Conservation (phyloP, 2,329 filamentous ascomycete genomes). For the Aspergillus eucalypticola region DNA sequence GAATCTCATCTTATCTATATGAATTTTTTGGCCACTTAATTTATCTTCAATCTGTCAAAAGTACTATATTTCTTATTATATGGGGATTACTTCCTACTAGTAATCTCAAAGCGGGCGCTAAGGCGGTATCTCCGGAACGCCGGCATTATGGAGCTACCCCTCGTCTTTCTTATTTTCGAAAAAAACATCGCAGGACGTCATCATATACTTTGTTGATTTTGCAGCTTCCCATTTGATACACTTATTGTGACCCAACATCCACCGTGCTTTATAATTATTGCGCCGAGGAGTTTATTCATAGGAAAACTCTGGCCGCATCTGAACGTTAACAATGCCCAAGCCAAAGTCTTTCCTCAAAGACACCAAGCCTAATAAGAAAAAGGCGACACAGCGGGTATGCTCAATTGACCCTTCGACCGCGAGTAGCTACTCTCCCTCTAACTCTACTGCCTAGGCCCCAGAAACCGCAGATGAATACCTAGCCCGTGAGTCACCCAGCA, state of each 20-base stretch:
- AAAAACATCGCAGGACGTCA: not conserved
- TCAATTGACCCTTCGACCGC: not conserved
- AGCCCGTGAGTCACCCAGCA: slow-evolving; percentile 47
- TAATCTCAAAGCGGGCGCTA: not conserved
- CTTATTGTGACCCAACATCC: too few relatives aligned
- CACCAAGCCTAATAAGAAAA: slow-evolving; percentile 45
- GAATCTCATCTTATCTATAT: not conserved
- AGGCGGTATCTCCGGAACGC: not conserved
- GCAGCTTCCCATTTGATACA: not conserved
- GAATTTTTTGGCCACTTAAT: not conserved
- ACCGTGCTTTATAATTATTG: not conserved
- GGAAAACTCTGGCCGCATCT: not conserved
- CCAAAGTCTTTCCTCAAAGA: slow-evolving; percentile 43
- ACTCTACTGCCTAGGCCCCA: slow-evolving; percentile 47
- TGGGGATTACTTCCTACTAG: not conserved
- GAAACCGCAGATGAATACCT: slow-evolving; percentile 68
- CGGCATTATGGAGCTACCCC: not conserved
- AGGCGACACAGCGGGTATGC: slow-evolving; percentile 41
- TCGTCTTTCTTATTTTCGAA: not conserved
- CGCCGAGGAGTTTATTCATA: not conserved
- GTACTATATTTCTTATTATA: not conserved
- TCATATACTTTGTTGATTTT: not conserved
- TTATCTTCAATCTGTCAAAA: not conserved
- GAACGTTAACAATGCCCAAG: slow-evolving; percentile 39
- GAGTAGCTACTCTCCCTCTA: not conserved